These are phyloP conservation scores for Penicillium herquei DNA, from an alignment of 495 filamentous ascomycete genomes.

Conservation along the genomic window DNA sequence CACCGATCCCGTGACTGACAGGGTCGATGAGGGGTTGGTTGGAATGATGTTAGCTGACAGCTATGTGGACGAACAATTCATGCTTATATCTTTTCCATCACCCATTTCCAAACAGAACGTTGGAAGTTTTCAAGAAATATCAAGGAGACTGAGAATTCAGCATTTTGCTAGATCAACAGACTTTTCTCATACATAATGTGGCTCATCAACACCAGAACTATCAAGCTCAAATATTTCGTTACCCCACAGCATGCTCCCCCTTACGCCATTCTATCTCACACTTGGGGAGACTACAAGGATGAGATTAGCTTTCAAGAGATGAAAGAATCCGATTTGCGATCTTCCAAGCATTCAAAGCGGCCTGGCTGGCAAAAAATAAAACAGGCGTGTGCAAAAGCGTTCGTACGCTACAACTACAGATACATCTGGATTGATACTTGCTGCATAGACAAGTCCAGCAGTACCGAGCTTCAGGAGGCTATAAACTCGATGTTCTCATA, in stretches of 20 bases:
- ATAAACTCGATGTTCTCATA: background rate
- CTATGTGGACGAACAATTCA: no score
- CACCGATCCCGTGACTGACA: no score
- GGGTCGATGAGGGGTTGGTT: no score
- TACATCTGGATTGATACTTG: background rate
- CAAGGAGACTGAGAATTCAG: no score
- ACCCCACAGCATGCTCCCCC: background rate
- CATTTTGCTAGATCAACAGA: no score
- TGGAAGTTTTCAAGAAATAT: no score
- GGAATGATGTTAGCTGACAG: no score
- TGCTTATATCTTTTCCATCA: no score
- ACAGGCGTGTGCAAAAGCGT: background rate
- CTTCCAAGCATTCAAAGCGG: background rate
- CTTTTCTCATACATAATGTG: background rate
- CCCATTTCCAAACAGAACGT: no score
- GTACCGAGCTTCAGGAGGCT: background rate
- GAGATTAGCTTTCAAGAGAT: background rate
- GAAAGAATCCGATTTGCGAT: background rate
- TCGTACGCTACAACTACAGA: background rate
- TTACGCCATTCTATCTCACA: background rate
- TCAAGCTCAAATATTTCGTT: background rate
- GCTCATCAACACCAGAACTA: constrained; percentile 17
- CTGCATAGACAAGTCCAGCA: background rate
- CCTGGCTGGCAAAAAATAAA: background rate
- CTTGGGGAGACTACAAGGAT: background rate